A percentile compares a stretch with the other conserved stretches of the same genome.
These are phyloP conservation scores for Nannochloropsis salina DNA, from an alignment of 108 stramenopile genomes.

Conservation along the genomic window DNA sequence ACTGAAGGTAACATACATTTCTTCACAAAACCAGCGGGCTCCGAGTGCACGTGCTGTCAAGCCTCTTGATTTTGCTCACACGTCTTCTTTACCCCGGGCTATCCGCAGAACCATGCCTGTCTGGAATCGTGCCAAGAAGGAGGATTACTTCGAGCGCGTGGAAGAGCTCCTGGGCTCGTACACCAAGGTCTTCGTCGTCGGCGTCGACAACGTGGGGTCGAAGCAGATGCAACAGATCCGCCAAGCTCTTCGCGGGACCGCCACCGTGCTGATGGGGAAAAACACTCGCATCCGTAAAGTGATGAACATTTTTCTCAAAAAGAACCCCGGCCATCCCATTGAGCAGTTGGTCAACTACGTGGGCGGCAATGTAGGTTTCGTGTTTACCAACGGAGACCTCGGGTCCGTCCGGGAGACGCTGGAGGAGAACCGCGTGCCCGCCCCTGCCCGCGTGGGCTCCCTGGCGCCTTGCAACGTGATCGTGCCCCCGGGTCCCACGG, in stretches of 20 bases:
- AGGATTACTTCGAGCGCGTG: slow-evolving; percentile 42
- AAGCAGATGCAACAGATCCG: slow-evolving; percentile 92
- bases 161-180: slow-evolving; percentile 45
- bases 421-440: slow-evolving; percentile 74
- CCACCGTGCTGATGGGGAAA: slow-evolving; percentile 96
- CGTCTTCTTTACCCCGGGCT: no score
- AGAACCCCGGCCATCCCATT: slow-evolving; percentile 82
- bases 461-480: slow-evolving; percentile 84
- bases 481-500: slow-evolving; percentile 94
- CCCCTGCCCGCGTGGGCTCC: slow-evolving; percentile 91
- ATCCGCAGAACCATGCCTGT: neutral
- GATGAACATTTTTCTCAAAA: slow-evolving; percentile 76
- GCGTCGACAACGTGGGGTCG: slow-evolving; percentile 97
- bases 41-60: no score
- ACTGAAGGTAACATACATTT: no score
- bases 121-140: slow-evolving; percentile 19
- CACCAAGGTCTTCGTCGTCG: slow-evolving; percentile 81
- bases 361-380: slow-evolving; percentile 96
- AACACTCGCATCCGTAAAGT: slow-evolving; percentile 98
- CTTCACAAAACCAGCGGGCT: no score
- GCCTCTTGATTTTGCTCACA: no score
- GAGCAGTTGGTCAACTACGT: slow-evolving; percentile 65
- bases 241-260: slow-evolving; percentile 77
- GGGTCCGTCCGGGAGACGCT: slow-evolving; percentile 70
- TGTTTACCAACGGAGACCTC: slow-evolving; percentile 97